Evolutionary conservation across 2,329 filamentous ascomycete genomes (phyloP), one percentile per base, ranked within the genome.

Genomic region (Fusarium chaquense): DNA sequence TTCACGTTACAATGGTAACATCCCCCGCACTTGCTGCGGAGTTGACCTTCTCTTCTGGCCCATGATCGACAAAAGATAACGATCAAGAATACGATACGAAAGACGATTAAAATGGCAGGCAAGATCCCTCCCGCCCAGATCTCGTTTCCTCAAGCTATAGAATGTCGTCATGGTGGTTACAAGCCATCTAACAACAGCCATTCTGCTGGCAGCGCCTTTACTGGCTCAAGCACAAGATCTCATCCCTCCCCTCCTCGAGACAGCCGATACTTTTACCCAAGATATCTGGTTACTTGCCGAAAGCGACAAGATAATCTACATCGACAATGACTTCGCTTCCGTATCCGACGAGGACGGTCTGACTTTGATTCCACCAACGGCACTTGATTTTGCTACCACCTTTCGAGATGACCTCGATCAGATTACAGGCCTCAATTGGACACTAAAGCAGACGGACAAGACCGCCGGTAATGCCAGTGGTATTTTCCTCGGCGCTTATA

Each of bases 381-480:
- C 63, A 3, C 18, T 46, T 6, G 55, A 62, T 5, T 66, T 66
- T 8, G 62, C 63, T 2, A 38, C 44, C 1, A 55, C 49, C 3
- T 66, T 66, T 46, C 49, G 22, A 12, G 20, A 66, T 35, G 63
- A 66, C n/a, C 55, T 66, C 1, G 6, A 22, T 3, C 20, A 62
- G 7, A 28, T 66, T 0, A 66, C 55, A 7, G 55, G 63, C 1
- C 26, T 30, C 6, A 66, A 62, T 9, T 66, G 63, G 63, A 66
- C 62, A 0, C 11, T 66, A 9, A 66, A 66, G 3, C 62, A 24
- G 2, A 33, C 36, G 2, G 16, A 22, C 0, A 28, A 26, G 0
- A 44, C 60, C 4, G 24, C 55, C 0, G 24, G 1, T 2, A 40
- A 55, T 9, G 18, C 12, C 1, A 56, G n/a, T 1, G 63, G 63